These are phyloP conservation scores for Spergularia marina DNA, from an alignment of 148 eudicot species.

Conservation along the genomic window DNA sequence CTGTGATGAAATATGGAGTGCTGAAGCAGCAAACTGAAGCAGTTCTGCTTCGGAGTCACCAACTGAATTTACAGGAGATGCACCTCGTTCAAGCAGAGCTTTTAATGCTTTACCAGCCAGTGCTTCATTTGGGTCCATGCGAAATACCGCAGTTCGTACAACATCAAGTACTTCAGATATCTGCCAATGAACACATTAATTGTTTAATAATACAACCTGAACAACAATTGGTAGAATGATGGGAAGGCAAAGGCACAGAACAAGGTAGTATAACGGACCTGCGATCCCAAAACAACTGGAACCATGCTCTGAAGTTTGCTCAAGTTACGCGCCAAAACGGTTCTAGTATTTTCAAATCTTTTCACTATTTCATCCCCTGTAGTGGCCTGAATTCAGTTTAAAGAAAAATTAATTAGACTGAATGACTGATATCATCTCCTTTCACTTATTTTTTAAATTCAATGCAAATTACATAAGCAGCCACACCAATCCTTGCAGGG, in stretches of 20 bases:
- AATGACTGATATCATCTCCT: no score
- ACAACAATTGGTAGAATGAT: background rate
- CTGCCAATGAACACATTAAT: conserved; percentile 28
- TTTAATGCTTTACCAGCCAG: conserved; percentile 46
- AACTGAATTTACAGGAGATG: conserved; percentile 24
- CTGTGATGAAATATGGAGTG: conserved; percentile 36
- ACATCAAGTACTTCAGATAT: conserved; percentile 35
- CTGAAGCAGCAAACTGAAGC: conserved; percentile 42
- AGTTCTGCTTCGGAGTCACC: conserved; percentile 34
- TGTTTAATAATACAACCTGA: conserved; percentile 1
- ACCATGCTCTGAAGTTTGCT: conserved; percentile 69
- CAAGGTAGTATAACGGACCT: conserved; percentile 43
- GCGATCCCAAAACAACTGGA: conserved; percentile 50
- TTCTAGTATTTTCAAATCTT: conserved; percentile 58
- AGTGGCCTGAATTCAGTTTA: conserved; percentile 54
- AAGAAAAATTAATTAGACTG: background rate
- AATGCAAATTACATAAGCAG: no score
- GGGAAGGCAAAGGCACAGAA: background rate
- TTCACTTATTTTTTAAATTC: no score
- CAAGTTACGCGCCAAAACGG: conserved; percentile 51
- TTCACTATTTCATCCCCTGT: conserved; percentile 56
- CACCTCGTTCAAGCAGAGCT: conserved; percentile 37
- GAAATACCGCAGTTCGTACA: conserved; percentile 30
- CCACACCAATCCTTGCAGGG: no score
- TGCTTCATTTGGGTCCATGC: conserved; percentile 40